Evolutionary conservation across 345 rosid species (phyloP).

Genomic region (Angophora floribunda): DNA sequence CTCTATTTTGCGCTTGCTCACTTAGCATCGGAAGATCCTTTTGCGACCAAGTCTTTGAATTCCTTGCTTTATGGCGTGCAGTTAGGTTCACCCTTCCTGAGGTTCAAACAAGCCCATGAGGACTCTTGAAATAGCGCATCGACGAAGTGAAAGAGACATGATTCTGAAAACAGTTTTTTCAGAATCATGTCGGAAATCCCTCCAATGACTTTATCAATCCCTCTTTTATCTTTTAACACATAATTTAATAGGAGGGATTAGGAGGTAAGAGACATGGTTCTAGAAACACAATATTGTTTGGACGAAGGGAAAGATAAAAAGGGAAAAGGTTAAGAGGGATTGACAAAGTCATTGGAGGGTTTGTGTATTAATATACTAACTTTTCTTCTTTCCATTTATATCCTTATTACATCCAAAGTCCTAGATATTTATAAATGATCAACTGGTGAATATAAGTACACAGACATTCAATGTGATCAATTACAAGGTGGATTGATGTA

Average conservation of each 20-base stretch:
- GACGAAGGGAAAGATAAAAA: not conserved
- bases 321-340: not conserved
- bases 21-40: not conserved
- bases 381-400: not conserved
- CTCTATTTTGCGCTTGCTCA: not conserved
- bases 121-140: not conserved
- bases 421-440: not conserved
- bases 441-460: not conserved
- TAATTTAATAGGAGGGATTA: not conserved
- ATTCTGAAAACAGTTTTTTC: too few relatives aligned
- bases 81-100: not conserved
- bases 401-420: not conserved
- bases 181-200: not conserved
- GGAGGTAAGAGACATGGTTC: not conserved
- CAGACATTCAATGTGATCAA: not conserved
- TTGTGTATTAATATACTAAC: not conserved
- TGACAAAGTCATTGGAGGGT: not conserved
- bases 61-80: not conserved
- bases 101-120: not conserved
- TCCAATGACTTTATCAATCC: not conserved
- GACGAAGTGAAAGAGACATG: not conserved
- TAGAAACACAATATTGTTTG: not conserved
- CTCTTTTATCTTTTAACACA: not conserved
- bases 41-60: not conserved
- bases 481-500: not conserved